Conservation (phyloP, 805 yeast genomes). For the Candida sakaeoensis region DNA sequence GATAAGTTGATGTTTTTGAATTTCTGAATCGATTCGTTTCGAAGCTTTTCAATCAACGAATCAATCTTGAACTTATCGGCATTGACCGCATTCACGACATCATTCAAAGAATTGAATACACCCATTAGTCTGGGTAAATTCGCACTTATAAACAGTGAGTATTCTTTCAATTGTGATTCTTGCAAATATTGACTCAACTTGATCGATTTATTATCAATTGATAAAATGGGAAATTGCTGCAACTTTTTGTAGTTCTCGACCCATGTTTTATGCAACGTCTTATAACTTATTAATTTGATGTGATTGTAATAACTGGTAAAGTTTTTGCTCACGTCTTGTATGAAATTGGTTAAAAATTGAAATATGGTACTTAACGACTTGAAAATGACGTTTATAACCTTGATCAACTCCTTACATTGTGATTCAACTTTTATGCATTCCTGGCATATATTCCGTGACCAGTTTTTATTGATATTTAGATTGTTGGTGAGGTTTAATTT, state of each 20-base stretch:
- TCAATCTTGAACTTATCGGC: conserved; percentile 35
- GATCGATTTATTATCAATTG: conserved; percentile 26
- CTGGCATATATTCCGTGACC: conserved; percentile 47
- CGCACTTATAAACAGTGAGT: conserved; percentile 26
- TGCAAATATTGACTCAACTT: conserved; percentile 32
- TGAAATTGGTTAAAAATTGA: conserved; percentile 47
- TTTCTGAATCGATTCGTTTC: conserved; percentile 31
- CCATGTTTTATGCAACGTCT: conserved; percentile 41
- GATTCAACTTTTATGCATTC: conserved; percentile 35
- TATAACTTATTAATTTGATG: conserved; percentile 34
- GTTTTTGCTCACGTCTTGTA: conserved; percentile 45
- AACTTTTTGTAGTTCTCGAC: conserved; percentile 30
- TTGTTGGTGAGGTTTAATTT: conserved; percentile 24
- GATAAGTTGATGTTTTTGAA: conserved; percentile 20
- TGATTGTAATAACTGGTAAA: conserved; percentile 37
- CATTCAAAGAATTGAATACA: conserved; percentile 29
- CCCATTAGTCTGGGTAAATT: conserved; percentile 28
- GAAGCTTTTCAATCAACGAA: conserved; percentile 36
- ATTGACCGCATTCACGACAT: conserved; percentile 34
- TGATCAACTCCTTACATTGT: conserved; percentile 21
- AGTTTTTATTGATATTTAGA: conserved; percentile 46
- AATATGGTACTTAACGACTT: conserved; percentile 44
- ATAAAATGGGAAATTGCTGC: conserved; percentile 29
- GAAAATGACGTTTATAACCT: conserved; percentile 40
- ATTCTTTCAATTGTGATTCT: conserved; percentile 20